Evolutionary conservation across 2,329 filamentous ascomycete species (phyloP).

Genomic region (Sporothrix globosa): DNA sequence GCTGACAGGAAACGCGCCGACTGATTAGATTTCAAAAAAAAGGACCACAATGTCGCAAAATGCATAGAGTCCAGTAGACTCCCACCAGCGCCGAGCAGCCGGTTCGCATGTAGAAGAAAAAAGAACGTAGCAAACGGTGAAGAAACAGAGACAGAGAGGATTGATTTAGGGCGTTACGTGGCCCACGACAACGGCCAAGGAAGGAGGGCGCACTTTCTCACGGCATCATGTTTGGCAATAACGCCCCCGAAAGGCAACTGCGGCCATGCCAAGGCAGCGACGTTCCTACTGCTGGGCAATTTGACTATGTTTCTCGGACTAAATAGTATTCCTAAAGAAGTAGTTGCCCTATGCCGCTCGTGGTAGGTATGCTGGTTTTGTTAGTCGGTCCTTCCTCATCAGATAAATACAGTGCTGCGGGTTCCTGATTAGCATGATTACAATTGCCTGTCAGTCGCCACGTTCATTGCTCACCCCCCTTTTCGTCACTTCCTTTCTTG

Average conservation of each 20-base stretch:
- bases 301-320: background rate
- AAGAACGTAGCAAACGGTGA: constrained; percentile 5
- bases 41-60: background rate
- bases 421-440: constrained; percentile 7
- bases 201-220: constrained; percentile 8
- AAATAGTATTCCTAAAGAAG: background rate
- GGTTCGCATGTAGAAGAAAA: constrained; percentile 14
- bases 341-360: constrained; percentile 15
- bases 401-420: constrained; percentile 16
- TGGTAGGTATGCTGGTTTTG: background rate
- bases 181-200: constrained; percentile 23
- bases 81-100: constrained; percentile 14
- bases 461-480: background rate
- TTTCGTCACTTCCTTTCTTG: constrained; percentile 4
- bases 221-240: constrained; percentile 4
- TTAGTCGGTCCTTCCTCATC: constrained; percentile 22
- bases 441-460: constrained; percentile 16
- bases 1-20: background rate
- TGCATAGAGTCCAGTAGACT: background rate
- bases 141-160: background rate
- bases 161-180: constrained; percentile 3
- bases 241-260: background rate
- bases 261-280: constrained; percentile 10
- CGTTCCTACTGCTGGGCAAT: background rate
- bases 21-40: background rate